These are phyloP conservation scores for Cutaneotrichosporon cutaneum DNA, from an alignment of 1,284 basidiomycete genomes.

Conservation along the genomic window DNA sequence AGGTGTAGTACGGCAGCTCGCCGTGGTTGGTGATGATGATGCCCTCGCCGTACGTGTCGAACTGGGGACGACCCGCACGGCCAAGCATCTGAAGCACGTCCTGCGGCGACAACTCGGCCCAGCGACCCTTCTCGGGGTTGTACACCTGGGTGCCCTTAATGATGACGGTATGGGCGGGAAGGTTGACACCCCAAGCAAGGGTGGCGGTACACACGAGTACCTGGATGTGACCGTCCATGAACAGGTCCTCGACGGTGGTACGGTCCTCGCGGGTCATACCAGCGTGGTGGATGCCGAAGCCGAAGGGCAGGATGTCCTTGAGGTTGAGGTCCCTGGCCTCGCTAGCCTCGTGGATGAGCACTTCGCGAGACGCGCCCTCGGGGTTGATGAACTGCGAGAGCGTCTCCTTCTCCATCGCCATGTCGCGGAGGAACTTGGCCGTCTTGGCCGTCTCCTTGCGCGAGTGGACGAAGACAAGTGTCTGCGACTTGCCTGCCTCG, in stretches of 20 bases:
- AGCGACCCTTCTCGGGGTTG: slow-evolving; percentile 96
- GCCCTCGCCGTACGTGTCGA: slow-evolving; percentile 95
- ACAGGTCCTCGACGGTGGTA: slow-evolving; percentile 89
- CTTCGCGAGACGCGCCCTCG: slow-evolving; percentile 82
- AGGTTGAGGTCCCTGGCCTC: slow-evolving; percentile 82
- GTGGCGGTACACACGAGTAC: slow-evolving; percentile 97
- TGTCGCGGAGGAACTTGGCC: slow-evolving; percentile 88
- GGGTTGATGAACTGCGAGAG: slow-evolving; percentile 93
- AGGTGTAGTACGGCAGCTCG: slow-evolving; percentile 95
- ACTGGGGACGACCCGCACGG: slow-evolving; percentile 94
- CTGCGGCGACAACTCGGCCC: slow-evolving; percentile 94
- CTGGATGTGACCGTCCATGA: slow-evolving; percentile 87
- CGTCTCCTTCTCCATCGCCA: slow-evolving; percentile 94
- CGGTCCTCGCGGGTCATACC: slow-evolving; percentile 96
- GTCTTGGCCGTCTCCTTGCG: slow-evolving; percentile 98
- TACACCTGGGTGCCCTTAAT: slow-evolving; percentile 99
- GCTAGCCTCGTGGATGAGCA: slow-evolving; percentile 77
- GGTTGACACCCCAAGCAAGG: slow-evolving; percentile 98
- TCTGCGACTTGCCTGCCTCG: slow-evolving; percentile 74
- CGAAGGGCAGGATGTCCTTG: slow-evolving; percentile 89
- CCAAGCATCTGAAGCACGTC: slow-evolving; percentile 99
- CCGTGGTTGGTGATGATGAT: slow-evolving; percentile 98
- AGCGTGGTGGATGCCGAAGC: slow-evolving; percentile 98
- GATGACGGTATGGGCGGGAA: slow-evolving; percentile 96
- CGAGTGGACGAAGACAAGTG: slow-evolving; percentile 95